These are phyloP conservation scores for Lactifluus volemus DNA, from an alignment of 768 basidiomycete genomes.

Conservation along the genomic window DNA sequence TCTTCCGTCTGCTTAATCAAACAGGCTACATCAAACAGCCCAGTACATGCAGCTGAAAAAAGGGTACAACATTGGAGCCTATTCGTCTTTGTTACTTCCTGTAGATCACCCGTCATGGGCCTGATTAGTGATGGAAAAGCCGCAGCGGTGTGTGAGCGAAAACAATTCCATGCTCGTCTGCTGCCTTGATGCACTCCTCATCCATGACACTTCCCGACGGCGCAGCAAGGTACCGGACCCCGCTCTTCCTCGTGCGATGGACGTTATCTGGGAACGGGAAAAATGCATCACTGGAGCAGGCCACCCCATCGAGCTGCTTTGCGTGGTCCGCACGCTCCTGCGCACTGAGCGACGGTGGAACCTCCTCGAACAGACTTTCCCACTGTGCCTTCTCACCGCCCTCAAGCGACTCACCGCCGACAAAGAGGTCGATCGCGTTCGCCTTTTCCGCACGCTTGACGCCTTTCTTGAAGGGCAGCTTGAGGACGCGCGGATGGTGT, in stretches of 20 bases:
- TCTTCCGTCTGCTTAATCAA: neutral
- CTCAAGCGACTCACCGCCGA: conserved; percentile 80
- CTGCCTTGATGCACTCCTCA: conserved; percentile 89
- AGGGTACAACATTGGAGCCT: neutral
- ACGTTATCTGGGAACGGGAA: conserved; percentile 99
- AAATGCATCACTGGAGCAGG: conserved; percentile 96
- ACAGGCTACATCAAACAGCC: neutral
- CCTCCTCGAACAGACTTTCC: conserved; percentile 76
- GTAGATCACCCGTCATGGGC: neutral
- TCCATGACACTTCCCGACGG: conserved; percentile 97
- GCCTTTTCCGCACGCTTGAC: conserved; percentile 97
- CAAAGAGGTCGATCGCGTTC: conserved; percentile 96
- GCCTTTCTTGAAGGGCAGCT: conserved; percentile 93
- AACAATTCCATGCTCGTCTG: conserved; percentile 86
- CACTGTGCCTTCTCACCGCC: conserved; percentile 86
- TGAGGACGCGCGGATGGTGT: conserved; percentile 89
- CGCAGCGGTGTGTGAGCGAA: conserved; percentile 85
- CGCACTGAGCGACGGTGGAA: conserved; percentile 54
- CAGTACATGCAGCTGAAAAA: neutral
- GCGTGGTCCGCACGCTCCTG: conserved; percentile 73
- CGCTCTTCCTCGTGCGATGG: conserved; percentile 84
- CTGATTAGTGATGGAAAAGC: conserved; percentile 75
- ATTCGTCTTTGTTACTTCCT: neutral
- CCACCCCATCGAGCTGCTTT: conserved; percentile 67
- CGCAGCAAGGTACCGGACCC: conserved; percentile 86